Evolutionary conservation across 192 early-diverging fungal genomes (phyloP).

Genomic region (Coemansia guatemalensis): DNA sequence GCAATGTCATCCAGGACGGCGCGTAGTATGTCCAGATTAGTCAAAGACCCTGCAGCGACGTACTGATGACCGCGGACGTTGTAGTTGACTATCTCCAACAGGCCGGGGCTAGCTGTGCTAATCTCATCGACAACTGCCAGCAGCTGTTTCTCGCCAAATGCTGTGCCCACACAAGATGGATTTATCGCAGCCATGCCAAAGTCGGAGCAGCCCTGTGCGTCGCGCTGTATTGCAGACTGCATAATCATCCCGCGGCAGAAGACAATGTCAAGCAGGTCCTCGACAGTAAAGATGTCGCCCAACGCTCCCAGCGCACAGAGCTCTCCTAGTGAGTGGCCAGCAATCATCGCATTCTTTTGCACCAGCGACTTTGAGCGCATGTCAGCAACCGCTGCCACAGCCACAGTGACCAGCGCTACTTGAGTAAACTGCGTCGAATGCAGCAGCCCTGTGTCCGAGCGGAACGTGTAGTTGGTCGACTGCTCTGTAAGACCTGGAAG

Average conservation of each 20-base stretch:
- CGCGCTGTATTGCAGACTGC: slow-evolving; percentile 86
- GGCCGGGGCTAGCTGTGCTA: slow-evolving; percentile 63
- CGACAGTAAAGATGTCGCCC: slow-evolving; percentile 67
- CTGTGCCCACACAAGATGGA: slow-evolving; percentile 72
- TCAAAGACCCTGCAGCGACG: slow-evolving; percentile 80
- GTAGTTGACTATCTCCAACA: slow-evolving; percentile 94
- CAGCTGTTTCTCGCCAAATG: slow-evolving; percentile 65
- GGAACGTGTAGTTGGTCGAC: slow-evolving; percentile 77
- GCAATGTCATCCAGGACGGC: slow-evolving; percentile 70
- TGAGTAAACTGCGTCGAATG: slow-evolving; percentile 93
- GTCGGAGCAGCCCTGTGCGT: slow-evolving; percentile 73
- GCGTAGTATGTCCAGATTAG: slow-evolving; percentile 76
- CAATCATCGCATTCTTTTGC: slow-evolving; percentile 72
- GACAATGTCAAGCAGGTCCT: slow-evolving; percentile 78
- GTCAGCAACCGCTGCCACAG: slow-evolving; percentile 82
- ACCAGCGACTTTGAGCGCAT: slow-evolving; percentile 80
- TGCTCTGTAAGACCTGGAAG: too few relatives aligned
- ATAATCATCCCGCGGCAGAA: slow-evolving; percentile 96
- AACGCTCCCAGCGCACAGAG: slow-evolving; percentile 81
- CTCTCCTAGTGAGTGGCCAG: slow-evolving; percentile 91
- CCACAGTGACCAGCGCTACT: slow-evolving; percentile 79
- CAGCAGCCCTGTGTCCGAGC: slow-evolving; percentile 74
- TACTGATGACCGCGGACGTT: slow-evolving; percentile 96
- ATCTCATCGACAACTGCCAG: slow-evolving; percentile 66
- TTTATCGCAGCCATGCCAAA: slow-evolving; percentile 94